Conservation (phyloP, 805 yeast genomes). For the Komagataella pseudopastoris region DNA sequence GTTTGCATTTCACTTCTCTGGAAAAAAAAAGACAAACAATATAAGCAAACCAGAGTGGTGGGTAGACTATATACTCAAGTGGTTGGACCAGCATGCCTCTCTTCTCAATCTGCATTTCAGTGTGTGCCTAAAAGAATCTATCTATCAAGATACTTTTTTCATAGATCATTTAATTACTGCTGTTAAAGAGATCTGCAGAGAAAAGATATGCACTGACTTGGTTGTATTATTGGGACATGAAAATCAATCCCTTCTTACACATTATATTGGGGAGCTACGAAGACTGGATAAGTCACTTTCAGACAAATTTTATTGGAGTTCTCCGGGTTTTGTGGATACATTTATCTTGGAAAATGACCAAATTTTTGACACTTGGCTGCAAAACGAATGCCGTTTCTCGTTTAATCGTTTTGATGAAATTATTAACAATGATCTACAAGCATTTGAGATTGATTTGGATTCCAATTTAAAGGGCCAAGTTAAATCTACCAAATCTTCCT, state of each 20-base stretch:
- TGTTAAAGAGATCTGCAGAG: conserved; percentile 29
- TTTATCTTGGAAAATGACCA: conserved; percentile 13
- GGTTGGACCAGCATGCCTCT: conserved; percentile 17
- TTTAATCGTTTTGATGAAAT: conserved; percentile 38
- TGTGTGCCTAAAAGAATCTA: conserved; percentile 10
- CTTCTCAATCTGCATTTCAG: conserved; percentile 17
- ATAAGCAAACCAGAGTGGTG: conserved; percentile 66
- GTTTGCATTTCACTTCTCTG: conserved; percentile 48
- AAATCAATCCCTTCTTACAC: conserved; percentile 29
- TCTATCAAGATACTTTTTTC: conserved; percentile 10
- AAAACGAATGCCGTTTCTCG: conserved; percentile 38
- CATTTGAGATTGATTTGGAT: conserved; percentile 49
- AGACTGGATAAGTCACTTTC: conserved; percentile 41
- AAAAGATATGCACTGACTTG: conserved; percentile 23
- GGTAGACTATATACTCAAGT: conserved; percentile 33
- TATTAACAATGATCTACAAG: conserved; percentile 24
- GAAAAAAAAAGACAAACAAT: conserved; percentile 44
- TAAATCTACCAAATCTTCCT: conserved; percentile 53
- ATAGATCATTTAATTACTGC: conserved; percentile 28
- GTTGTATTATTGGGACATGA: conserved; percentile 19
- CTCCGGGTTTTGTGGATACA: conserved; percentile 15
- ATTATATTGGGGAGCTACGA: conserved; percentile 42
- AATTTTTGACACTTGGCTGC: conserved; percentile 34
- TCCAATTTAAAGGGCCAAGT: conserved; percentile 25
- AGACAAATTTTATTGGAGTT: conserved; percentile 26